A percentile compares a stretch with the other conserved stretches of the same genome.
These are phyloP conservation scores for Penicillium brasilianum DNA, from an alignment of 2,329 filamentous ascomycete species.

Conservation along the genomic window DNA sequence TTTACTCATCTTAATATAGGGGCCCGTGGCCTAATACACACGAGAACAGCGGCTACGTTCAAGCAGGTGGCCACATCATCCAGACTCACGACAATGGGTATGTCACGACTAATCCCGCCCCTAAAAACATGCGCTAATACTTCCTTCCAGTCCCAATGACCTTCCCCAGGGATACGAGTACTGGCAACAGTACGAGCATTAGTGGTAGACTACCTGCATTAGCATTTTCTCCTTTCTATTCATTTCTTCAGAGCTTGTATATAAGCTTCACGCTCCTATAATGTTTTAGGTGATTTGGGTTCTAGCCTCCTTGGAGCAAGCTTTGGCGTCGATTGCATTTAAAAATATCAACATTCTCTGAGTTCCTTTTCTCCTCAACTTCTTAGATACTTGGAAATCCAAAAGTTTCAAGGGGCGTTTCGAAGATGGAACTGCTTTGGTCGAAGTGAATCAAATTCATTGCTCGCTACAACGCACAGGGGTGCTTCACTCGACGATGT, in stretches of 20 bases:
- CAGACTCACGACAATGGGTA: conserved; percentile 21
- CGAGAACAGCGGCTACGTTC: conserved; percentile 20
- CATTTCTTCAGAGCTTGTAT: conserved; percentile 22
- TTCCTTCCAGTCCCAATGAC: conserved; percentile 10
- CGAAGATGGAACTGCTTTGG: too few species aligned
- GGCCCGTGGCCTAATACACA: conserved; percentile 19
- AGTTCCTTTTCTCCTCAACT: too few species aligned
- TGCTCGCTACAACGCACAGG: too few species aligned
- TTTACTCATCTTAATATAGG: conserved; percentile 10
- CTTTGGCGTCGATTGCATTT: too few species aligned
- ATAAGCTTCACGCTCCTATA: conserved; percentile 15
- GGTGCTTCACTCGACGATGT: too few species aligned
- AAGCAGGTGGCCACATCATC: conserved; percentile 9
- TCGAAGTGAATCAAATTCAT: too few species aligned
- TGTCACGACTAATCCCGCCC: conserved; percentile 1
- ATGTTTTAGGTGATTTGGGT: conserved; percentile 8
- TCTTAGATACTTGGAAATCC: too few species aligned
- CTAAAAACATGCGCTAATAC: not conserved
- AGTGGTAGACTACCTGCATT: not conserved
- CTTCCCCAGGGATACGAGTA: conserved; percentile 23
- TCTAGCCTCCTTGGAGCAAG: conserved; percentile 7
- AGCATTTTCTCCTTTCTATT: not conserved
- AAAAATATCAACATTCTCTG: too few species aligned
- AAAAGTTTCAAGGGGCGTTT: too few species aligned
- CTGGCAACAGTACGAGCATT: conserved; percentile 21